A percentile compares a stretch with the other conserved stretches of the same genome.
These are phyloP conservation scores for Kockovaella imperatae DNA, from an alignment of 768 basidiomycete species.

Conservation along the genomic window DNA sequence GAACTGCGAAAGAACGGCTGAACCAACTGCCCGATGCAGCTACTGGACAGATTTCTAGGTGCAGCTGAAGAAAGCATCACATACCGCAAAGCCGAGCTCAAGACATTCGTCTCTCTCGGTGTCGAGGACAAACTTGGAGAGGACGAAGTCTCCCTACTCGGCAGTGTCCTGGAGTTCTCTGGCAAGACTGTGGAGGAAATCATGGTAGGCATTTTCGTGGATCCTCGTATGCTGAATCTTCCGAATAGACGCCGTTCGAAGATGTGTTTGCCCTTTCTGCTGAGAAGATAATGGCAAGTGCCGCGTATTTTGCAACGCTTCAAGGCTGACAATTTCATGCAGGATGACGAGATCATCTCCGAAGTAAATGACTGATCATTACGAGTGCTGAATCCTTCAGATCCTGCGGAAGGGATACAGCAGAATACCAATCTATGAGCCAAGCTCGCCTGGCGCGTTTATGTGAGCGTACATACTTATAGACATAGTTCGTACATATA, in stretches of 20 bases:
- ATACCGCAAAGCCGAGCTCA: conserved; percentile 41
- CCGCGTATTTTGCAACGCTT: not conserved
- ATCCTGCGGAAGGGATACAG: conserved; percentile 35
- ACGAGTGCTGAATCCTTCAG: conserved; percentile 13
- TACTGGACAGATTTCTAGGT: conserved; percentile 33
- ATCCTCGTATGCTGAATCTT: conserved; percentile 1
- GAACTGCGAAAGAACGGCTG: not conserved
- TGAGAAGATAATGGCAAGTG: conserved; percentile 35
- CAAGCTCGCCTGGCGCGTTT: conserved; percentile 24
- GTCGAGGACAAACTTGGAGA: conserved; percentile 35
- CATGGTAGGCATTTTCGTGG: conserved; percentile 23
- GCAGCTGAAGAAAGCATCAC: conserved; percentile 27
- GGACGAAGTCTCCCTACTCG: conserved; percentile 35
- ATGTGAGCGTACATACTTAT: conserved; percentile 18
- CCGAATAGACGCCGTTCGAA: conserved; percentile 27
- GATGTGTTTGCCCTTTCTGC: conserved; percentile 32
- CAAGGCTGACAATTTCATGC: not conserved
- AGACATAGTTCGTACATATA: not conserved
- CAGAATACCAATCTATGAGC: conserved; percentile 37
- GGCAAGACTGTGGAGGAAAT: conserved; percentile 35
- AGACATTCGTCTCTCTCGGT: conserved; percentile 37
- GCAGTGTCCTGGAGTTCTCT: conserved; percentile 37
- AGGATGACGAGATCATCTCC: conserved; percentile 23
- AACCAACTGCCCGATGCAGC: conserved; percentile 5
- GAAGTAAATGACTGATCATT: conserved; percentile 9